These are phyloP conservation scores for Stephanocyclus meneghinianus DNA, from an alignment of 352 stramenopile genomes.

Conservation along the genomic window DNA sequence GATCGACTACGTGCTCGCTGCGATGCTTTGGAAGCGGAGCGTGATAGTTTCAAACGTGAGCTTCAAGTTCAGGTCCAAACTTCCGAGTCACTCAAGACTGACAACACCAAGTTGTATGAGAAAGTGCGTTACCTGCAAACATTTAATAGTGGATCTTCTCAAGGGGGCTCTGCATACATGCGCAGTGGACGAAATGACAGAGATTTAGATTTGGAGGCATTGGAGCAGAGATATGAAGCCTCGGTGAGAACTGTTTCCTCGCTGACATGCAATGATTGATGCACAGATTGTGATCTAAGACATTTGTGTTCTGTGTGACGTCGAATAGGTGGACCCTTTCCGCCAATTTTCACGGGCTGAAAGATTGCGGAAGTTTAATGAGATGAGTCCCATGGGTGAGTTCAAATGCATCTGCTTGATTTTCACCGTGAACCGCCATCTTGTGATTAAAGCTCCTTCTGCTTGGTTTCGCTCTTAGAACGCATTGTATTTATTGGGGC, in stretches of 20 bases:
- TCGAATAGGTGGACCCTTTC: constrained; percentile 75
- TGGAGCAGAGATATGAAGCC: constrained; percentile 83
- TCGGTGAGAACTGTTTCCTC: constrained; percentile 16
- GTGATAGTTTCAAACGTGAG: constrained; percentile 83
- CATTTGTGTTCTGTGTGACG: neutral
- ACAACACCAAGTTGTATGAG: constrained; percentile 85
- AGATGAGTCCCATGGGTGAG: constrained; percentile 64
- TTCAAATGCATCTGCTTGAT: neutral
- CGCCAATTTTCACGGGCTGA: constrained; percentile 76
- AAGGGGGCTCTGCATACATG: constrained; percentile 9
- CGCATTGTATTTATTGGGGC: constrained; percentile 77
- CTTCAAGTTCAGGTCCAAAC: constrained; percentile 76
- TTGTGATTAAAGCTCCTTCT: constrained; percentile 16
- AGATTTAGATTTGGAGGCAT: constrained; percentile 78
- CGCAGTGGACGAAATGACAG: constrained; percentile 39
- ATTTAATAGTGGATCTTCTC: constrained; percentile 49
- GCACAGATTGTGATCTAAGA: neutral
- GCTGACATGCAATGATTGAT: neutral
- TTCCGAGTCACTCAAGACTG: constrained; percentile 71
- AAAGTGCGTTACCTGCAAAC: constrained; percentile 84
- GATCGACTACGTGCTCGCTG: constrained; percentile 78
- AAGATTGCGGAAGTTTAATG: constrained; percentile 78
- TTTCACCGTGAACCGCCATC: neutral
- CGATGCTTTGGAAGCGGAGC: constrained; percentile 78
- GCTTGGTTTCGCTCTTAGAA: constrained; percentile 29